Evolutionary conservation across 805 yeast species (phyloP).

Genomic region (Candida namnaoensis): DNA sequence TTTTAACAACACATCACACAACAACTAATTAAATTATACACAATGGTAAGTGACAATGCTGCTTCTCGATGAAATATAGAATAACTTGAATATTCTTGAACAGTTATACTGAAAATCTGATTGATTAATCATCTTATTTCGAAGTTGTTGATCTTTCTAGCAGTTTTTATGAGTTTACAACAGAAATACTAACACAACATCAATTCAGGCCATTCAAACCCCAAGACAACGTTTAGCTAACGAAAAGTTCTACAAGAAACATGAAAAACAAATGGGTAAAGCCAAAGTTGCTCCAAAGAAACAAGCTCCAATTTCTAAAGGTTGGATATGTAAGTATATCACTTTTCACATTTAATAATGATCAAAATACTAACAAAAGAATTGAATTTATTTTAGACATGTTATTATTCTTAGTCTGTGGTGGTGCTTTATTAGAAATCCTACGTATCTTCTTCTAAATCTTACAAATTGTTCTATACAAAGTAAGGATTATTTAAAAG

Average conservation of each 20-base stretch:
- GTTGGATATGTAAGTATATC: conserved; percentile 52
- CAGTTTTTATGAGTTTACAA: too few relatives aligned
- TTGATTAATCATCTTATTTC: too few relatives aligned
- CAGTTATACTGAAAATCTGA: too few relatives aligned
- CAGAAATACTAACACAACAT: not conserved
- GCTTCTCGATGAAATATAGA: too few relatives aligned
- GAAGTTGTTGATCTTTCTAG: too few relatives aligned
- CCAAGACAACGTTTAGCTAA: conserved; percentile 87
- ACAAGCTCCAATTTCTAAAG: conserved; percentile 46
- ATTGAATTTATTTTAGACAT: conserved; percentile 19
- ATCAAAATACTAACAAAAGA: conserved; percentile 7
- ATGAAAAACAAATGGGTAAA: conserved; percentile 70
- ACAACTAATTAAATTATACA: too few relatives aligned
- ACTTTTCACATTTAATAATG: not conserved
- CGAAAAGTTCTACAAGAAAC: conserved; percentile 66
- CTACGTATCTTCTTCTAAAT: conserved; percentile 42
- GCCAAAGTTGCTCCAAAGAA: conserved; percentile 36
- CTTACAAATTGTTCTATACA: too few relatives aligned
- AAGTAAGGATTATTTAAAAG: too few relatives aligned
- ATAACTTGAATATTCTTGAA: too few relatives aligned
- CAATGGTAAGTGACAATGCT: too few relatives aligned
- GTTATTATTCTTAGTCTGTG: conserved; percentile 60
- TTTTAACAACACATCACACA: too few relatives aligned
- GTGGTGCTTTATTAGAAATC: conserved; percentile 76
- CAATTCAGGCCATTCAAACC: conserved; percentile 61